These are phyloP conservation scores for Aspergillus egyptiacus DNA, from an alignment of 495 filamentous ascomycete species.

Conservation along the genomic window DNA sequence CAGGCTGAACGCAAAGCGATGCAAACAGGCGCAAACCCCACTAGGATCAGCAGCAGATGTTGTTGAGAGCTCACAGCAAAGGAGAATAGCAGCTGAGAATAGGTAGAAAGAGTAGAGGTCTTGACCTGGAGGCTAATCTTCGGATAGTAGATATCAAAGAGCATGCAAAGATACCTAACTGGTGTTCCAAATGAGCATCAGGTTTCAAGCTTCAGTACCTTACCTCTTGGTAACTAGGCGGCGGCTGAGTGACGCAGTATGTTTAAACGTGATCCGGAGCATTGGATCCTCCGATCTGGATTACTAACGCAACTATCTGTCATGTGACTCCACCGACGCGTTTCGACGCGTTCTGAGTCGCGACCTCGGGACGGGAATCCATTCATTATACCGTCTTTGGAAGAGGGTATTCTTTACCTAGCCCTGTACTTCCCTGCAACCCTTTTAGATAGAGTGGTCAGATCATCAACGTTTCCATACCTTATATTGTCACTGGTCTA, in stretches of 20 bases:
- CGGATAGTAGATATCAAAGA: neutral
- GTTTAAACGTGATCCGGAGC: neutral
- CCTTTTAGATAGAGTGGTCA: no score
- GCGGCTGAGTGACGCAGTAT: constrained; percentile 18
- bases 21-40: constrained; percentile 38
- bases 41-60: constrained; percentile 1
- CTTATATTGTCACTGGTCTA: neutral
- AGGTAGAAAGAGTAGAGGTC: neutral
- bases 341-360: no score
- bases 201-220: neutral
- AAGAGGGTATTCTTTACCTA: constrained; percentile 1
- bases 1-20: constrained; percentile 18
- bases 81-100: neutral
- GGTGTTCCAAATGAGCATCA: constrained; percentile 1
- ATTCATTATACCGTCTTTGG: constrained; percentile 29
- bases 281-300: constrained; percentile 9
- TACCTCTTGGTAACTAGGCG: no score
- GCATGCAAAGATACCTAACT: neutral
- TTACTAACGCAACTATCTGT: neutral
- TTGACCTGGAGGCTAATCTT: no score
- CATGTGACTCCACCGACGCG: neutral
- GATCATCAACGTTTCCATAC: no score
- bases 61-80: neutral
- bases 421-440: neutral
- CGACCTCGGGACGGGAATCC: neutral